Evolutionary conservation across 352 stramenopile genomes (phyloP), one percentile per base, ranked within the genome.

Genomic region (Globisporangium sylvaticum): DNA sequence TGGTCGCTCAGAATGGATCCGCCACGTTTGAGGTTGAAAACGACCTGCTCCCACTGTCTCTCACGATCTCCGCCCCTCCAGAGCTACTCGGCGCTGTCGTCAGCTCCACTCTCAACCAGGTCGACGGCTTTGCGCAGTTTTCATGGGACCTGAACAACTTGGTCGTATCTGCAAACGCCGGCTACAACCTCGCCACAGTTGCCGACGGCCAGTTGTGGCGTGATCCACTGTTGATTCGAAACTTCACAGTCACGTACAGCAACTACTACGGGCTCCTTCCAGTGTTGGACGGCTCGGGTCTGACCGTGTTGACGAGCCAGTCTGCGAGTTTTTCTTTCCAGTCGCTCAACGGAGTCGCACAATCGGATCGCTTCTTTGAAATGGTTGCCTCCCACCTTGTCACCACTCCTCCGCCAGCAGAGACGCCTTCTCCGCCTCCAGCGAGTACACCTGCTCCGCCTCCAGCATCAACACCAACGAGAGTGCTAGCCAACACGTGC

Each of bases 271-370:
- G 58, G 1, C 15, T 27, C 0, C 18, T 70, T 0, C 58, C 64
- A 14, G 37, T 54, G 9, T 34, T 62, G 10, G 29, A 29, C 20
- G 32, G 46, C 42, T 15, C 52, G 5, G 20, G 29, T 12, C 42
- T 59, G 34, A 46, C n/a, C 3, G 42, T 24, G 9, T 15, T 29
- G 24, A 44, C 6, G 2, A 55, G 7, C 12, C 20, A 44, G 18
- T 4, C 58, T 9, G 50, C 56, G 14, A 44, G 54, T 24, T 55
- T 70, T 12, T 46, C 31, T 8, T 55, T 73, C 27, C 68, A 70
- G 29, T 70, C 68, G 0, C 64, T 73, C 4, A 55, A 44, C 8
- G 59, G 31, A 24, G 48, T n/a, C 5, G 18, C 58, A 4, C 61
- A 31, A 12, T 73, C 58, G 58, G 50, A 34, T 18, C 6, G 15